Percentiles rank a stretch among this genome's conserved stretches.
phyloP scores from a whole-genome alignment of 2,329 filamentous ascomycete species.

The Xylariales sp. region DNA sequence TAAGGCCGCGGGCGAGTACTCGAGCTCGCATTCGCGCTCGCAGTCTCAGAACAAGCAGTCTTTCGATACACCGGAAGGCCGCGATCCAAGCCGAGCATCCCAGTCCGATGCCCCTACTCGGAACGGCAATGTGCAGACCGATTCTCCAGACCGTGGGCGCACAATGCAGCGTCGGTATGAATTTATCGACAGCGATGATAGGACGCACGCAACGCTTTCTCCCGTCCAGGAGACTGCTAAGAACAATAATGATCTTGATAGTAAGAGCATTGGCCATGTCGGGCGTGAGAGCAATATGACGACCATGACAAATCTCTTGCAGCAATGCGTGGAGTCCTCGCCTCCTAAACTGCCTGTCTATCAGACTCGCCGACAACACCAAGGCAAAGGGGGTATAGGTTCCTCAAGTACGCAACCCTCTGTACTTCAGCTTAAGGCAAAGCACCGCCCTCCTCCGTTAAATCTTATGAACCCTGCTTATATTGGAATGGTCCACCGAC shows the following conservation, averaged over 20 bases:
- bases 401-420: conserved; percentile 8
- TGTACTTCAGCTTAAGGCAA: conserved; percentile 14
- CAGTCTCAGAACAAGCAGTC: conserved; percentile 12
- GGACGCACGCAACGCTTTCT: conserved; percentile 10
- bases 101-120: neutral
- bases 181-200: conserved; percentile 35
- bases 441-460: conserved; percentile 30
- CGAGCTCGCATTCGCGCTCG: conserved; percentile 19
- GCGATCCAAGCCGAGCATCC: neutral
- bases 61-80: neutral
- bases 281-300: conserved; percentile 41
- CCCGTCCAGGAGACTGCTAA: conserved; percentile 32
- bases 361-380: conserved; percentile 4
- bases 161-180: conserved; percentile 34
- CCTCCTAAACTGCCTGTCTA: conserved; percentile 19
- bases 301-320: conserved; percentile 41
- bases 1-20: conserved; percentile 4
- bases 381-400: neutral
- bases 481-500: conserved; percentile 23
- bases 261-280: neutral
- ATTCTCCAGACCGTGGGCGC: conserved; percentile 32
- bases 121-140: neutral
- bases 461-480: conserved; percentile 25
- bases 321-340: conserved; percentile 13
- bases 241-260: conserved; percentile 1